phyloP scores from a whole-genome alignment of 768 basidiomycete species.

The Pleurotus pulmonarius region DNA sequence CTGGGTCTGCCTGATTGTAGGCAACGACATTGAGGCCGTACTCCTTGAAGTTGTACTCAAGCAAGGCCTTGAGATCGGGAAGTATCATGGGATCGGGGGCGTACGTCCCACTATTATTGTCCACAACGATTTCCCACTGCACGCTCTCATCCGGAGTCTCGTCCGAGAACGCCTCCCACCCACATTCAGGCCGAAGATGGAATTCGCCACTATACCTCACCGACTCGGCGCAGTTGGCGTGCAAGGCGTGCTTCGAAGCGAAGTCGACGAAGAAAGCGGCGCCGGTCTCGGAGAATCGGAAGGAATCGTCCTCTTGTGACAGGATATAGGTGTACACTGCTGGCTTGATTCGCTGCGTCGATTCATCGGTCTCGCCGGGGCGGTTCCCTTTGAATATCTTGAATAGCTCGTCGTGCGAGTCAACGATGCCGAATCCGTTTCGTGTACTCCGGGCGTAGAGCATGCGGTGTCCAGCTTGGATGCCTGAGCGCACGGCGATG shows the following conservation, averaged over 20 bases:
- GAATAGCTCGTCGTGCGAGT: constrained; percentile 42
- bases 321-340: constrained; percentile 87
- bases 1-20: constrained; percentile 52
- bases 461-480: constrained; percentile 70
- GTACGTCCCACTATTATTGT: constrained; percentile 86
- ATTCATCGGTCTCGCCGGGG: constrained; percentile 7
- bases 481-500: constrained; percentile 61
- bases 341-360: constrained; percentile 58
- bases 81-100: constrained; percentile 65
- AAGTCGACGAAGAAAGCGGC: constrained; percentile 87
- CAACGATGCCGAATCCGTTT: constrained; percentile 62
- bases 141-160: constrained; percentile 48
- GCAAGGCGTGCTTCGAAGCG: constrained; percentile 83
- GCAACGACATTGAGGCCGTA: constrained; percentile 55
- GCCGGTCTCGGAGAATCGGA: constrained; percentile 85
- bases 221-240: constrained; percentile 62
- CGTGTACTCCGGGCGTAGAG: constrained; percentile 65
- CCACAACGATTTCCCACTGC: constrained; percentile 79
- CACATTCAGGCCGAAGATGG: constrained; percentile 67
- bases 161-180: constrained; percentile 63
- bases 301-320: constrained; percentile 66
- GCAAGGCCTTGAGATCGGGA: constrained; percentile 52
- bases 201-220: constrained; percentile 81
- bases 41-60: constrained; percentile 67
- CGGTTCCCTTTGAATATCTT: constrained; percentile 42